Evolutionary conservation across 2,329 filamentous ascomycete genomes (phyloP).

Genomic region (Fusarium mundagurra): DNA sequence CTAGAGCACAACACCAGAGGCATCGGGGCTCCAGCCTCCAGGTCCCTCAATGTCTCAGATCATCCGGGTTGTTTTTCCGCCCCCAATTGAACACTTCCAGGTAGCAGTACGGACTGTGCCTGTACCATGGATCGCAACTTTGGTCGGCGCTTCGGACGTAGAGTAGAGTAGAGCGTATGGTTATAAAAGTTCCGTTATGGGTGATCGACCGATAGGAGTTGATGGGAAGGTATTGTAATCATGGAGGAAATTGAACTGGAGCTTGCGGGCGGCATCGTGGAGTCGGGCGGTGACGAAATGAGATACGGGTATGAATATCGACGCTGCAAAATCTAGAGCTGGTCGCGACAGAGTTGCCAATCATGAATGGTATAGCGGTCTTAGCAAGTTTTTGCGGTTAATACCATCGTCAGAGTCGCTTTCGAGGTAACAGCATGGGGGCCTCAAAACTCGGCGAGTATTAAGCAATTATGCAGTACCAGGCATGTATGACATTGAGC

Average conservation of each 20-base stretch:
- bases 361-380: neutral
- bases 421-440: neutral
- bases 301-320: neutral
- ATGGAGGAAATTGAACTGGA: slow-evolving; percentile 15
- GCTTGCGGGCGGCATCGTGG: slow-evolving; percentile 22
- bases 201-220: neutral
- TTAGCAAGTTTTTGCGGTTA: neutral
- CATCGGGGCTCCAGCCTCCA: neutral
- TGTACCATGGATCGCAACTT: neutral
- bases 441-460: slow-evolving; percentile 2
- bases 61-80: neutral
- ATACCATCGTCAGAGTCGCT: neutral
- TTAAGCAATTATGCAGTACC: slow-evolving; percentile 15
- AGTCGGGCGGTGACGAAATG: slow-evolving; percentile 16
- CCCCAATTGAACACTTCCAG: neutral
- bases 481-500: slow-evolving; percentile 1
- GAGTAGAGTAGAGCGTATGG: neutral
- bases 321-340: slow-evolving; percentile 4
- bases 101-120: neutral
- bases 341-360: neutral
- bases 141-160: neutral
- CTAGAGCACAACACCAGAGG: slow-evolving; percentile 16
- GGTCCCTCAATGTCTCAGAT: slow-evolving; percentile 21
- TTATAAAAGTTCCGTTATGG: neutral
- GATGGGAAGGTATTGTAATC: neutral